phyloP scores from a whole-genome alignment of 768 basidiomycete genomes.

The Leccinum obscurum region DNA sequence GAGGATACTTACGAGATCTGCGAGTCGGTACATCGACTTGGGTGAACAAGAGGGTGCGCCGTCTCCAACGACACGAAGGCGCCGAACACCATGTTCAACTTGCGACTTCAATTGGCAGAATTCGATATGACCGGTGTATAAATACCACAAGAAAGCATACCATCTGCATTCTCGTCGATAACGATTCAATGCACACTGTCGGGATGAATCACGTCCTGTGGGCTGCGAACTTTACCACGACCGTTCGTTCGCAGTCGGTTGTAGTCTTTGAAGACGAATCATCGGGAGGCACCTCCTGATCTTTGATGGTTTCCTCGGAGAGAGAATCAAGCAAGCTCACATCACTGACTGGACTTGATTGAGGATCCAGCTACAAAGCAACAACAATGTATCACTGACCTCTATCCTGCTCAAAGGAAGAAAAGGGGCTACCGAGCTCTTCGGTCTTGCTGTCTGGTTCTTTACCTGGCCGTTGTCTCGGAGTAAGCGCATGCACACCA shows the following conservation, averaged over 20 bases:
- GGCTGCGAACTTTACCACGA: conserved; percentile 17
- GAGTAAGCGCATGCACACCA: neutral
- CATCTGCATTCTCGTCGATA: conserved; percentile 16
- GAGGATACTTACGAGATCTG: conserved; percentile 35
- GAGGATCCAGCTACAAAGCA: conserved; percentile 3
- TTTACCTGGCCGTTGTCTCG: conserved; percentile 3
- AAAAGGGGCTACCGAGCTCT: conserved; percentile 1
- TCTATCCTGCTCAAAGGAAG: conserved; percentile 11
- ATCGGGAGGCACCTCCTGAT: neutral
- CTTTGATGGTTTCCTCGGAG: conserved; percentile 7
- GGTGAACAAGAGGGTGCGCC: conserved; percentile 30
- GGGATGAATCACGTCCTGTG: conserved; percentile 13
- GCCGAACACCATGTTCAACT: neutral
- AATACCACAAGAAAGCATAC: conserved; percentile 28
- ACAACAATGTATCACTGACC: neutral
- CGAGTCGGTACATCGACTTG: conserved; percentile 39
- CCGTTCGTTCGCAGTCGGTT: neutral
- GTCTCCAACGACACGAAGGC: neutral
- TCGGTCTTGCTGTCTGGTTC: neutral
- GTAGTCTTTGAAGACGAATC: neutral
- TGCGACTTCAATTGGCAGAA: conserved; percentile 16
- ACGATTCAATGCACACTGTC: neutral
- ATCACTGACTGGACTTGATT: conserved; percentile 8
- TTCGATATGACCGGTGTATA: conserved; percentile 21
- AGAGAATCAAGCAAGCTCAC: neutral